A percentile compares a stretch with the other conserved stretches of the same genome.
These are phyloP conservation scores for Fusarium vanettenii DNA, from an alignment of 2,329 filamentous ascomycete species.

Conservation along the genomic window DNA sequence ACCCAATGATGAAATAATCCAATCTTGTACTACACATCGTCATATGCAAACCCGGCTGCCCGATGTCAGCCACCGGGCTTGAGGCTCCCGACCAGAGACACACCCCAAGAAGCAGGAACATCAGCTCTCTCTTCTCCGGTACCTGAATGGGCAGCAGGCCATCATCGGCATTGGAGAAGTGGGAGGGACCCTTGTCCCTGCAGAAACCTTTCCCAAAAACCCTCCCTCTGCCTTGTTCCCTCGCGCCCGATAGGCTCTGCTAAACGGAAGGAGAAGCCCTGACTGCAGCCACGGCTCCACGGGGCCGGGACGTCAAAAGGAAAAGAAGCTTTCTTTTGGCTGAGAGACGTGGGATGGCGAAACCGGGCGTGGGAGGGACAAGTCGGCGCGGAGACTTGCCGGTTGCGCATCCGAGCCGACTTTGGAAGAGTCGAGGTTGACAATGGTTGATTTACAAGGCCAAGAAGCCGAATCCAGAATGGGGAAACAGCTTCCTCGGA, in stretches of 20 bases:
- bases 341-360: neutral
- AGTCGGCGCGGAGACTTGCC: slow-evolving; percentile 36
- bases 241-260: slow-evolving; percentile 37
- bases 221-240: slow-evolving; percentile 7
- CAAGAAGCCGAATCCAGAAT: neutral
- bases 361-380: neutral
- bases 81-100: neutral
- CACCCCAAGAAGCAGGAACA: slow-evolving; percentile 7
- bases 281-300: slow-evolving; percentile 15
- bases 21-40: neutral
- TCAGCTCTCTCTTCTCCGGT: neutral
- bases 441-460: neutral
- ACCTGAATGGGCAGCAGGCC: slow-evolving; percentile 25
- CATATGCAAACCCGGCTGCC: neutral
- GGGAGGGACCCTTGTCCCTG: slow-evolving; percentile 29
- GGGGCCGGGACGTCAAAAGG: slow-evolving; percentile 4
- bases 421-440: neutral
- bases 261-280: slow-evolving; percentile 18
- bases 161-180: slow-evolving; percentile 23
- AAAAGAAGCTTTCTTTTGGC: neutral
- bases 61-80: slow-evolving; percentile 10
- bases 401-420: slow-evolving; percentile 16
- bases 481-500: neutral
- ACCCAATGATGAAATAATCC: neutral
- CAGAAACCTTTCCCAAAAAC: neutral